Evolutionary conservation across 1,284 basidiomycete species (phyloP), one percentile per base, ranked within the genome.

Genomic region (Porogramme epimiltina): DNA sequence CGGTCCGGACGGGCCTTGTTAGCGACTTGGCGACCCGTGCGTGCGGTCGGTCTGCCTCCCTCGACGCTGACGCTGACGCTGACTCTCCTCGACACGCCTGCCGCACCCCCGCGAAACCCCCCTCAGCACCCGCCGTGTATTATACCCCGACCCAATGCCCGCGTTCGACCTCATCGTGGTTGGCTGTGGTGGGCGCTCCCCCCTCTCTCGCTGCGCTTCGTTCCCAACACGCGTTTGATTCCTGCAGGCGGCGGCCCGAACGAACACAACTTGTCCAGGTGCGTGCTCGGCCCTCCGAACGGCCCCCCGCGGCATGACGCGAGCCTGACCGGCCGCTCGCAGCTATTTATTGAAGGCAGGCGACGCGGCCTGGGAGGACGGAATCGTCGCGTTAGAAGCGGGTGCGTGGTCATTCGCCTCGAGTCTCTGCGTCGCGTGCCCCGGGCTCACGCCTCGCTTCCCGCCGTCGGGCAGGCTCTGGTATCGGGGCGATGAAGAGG

Each of bases 241-340:
- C 23, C 34, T 34, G 28, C 49, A 69, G 67, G 89, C 55, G 89
- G 89, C 43, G 89, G 89, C 42, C 85, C 85, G 19, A 81, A 81
- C 64, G 89, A 91, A 68, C 82, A 81, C 34, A 85, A 91, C 70
- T 65, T 91, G 59, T 89, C 86, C 45, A 84, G 80, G 88, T 89
- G 64, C 55, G 80, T 76, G 45, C 25, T 11, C 15, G 31, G 24
- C 10, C 36, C 15, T 31, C 3, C 37, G 24, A 19, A 28, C n/a
- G n/a, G n/a, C n/a, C n/a, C n/a, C 37, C 23, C 37, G 28, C 43
- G n/a, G 8, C 18, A 31, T 22, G 15, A 19, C 19, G 45, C 49
- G 63, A 91, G 89, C 23, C 37, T 23, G 26, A 45, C 43, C 10
- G 8, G 28, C 36, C 16, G 9, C 19, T 13, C 45, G 50, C 64